Conservation (phyloP, 2,329 filamentous ascomycete genomes). For the Elsinoe batatas region DNA sequence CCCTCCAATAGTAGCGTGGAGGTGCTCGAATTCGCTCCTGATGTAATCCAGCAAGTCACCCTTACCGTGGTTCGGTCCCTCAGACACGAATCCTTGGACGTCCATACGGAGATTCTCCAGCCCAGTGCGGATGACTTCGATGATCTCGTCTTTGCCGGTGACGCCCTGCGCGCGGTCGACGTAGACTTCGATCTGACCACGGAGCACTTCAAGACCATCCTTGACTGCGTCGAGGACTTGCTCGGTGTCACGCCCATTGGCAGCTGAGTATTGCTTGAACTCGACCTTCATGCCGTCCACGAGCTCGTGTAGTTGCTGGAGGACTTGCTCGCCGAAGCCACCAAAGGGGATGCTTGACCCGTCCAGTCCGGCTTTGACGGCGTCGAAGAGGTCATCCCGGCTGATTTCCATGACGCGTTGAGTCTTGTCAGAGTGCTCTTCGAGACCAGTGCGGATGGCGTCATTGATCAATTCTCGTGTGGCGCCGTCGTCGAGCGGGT, state of each 20-base stretch:
- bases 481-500: conserved; percentile 33
- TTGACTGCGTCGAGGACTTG: conserved; percentile 81
- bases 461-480: conserved; percentile 47
- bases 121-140: conserved; percentile 55
- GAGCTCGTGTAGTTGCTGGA: conserved; percentile 49
- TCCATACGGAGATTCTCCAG: conserved; percentile 56
- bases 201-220: conserved; percentile 73
- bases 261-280: conserved; percentile 69
- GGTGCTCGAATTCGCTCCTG: conserved; percentile 49
- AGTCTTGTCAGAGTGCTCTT: conserved; percentile 33
- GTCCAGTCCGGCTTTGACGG: conserved; percentile 47
- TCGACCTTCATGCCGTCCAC: conserved; percentile 53
- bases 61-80: conserved; percentile 33
- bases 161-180: conserved; percentile 62
- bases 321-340: conserved; percentile 48
- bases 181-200: conserved; percentile 70
- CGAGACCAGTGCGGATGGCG: conserved; percentile 50
- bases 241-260: conserved; percentile 72
- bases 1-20: conserved; percentile 47
- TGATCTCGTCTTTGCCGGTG: conserved; percentile 65
- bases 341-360: conserved; percentile 43
- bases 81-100: conserved; percentile 43
- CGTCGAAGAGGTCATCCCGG: conserved; percentile 47
- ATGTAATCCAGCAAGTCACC: conserved; percentile 42
- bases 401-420: conserved; percentile 38